Evolutionary conservation across 495 filamentous ascomycete species (phyloP).

Genomic region (Hypoxylon trugodes): DNA sequence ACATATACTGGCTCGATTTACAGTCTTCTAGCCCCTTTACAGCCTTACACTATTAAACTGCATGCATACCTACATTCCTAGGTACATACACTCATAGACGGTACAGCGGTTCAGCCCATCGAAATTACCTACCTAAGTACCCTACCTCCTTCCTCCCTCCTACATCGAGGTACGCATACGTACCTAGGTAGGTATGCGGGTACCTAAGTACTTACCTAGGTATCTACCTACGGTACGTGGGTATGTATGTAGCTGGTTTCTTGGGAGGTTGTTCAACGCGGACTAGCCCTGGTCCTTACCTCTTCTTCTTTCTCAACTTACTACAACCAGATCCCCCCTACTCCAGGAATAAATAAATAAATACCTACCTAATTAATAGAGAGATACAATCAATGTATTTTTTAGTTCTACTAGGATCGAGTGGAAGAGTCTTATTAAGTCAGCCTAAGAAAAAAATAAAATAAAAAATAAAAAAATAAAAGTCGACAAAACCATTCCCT

Average conservation of each 20-base stretch:
- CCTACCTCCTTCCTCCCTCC: no score
- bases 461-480: constrained; percentile 15
- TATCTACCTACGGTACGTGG: no score
- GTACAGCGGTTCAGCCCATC: constrained; percentile 38
- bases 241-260: no score
- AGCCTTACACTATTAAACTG: constrained; percentile 14
- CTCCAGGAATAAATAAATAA: constrained; percentile 28
- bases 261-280: constrained; percentile 16
- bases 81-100: no score
- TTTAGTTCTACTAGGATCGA: background rate
- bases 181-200: no score
- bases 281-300: constrained; percentile 27
- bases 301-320: constrained; percentile 20
- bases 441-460: constrained; percentile 14
- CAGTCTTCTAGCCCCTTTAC: constrained; percentile 17
- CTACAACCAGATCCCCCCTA: constrained; percentile 18
- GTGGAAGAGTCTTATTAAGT: background rate
- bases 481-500: constrained; percentile 12
- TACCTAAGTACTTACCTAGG: no score
- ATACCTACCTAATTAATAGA: no score
- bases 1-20: background rate
- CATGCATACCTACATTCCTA: constrained; percentile 31
- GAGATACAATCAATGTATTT: background rate
- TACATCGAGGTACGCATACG: no score
- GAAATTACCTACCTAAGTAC: no score